Base-by-base conservation (phyloP, 768 basidiomycete species). In the Pisolithus albus region DNA sequence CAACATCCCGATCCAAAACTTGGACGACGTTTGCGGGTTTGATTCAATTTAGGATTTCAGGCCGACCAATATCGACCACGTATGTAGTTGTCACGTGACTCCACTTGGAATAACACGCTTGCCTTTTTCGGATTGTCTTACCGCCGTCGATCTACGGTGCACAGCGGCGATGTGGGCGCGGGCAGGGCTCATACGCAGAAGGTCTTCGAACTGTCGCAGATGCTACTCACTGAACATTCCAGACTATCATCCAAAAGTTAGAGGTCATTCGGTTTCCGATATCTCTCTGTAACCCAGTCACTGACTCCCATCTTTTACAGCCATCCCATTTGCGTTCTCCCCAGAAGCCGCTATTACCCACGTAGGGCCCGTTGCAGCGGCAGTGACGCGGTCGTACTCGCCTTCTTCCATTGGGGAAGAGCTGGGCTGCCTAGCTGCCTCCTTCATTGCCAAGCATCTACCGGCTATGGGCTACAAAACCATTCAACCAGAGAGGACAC, bases 311-410 rank as follows among this genome's bases (percentile, higher is more conserved):
- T 36, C 36, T 44, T 52, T 10, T 53, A 15, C 34, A 83, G 81
- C 78, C 2, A 73, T 74, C 57, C 81, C 81, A 2, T 83, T 83
- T 61, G 65, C 62, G 8, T 52, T 79, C 41, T 72, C 78, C 13
- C 69, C 72, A 18, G 68, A 75, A 40, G 68, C 74, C 43, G 80
- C 78, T 16, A 70, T 76, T 40, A 49, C 60, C 23, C 65, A 69
- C 19, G 56, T 79, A 48, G 72, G 67, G 19, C 64, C 68, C 3
- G 37, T 24, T 59, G 64, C 56, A 64, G 71, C 44, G 63, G 70
- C 2, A 49, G 64, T 34, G 60, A 52, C 44, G 53, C 62, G n/a
- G 8, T 52, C 56, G 30, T 42, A n/a, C 34, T 65, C 61, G 21
- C 23, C 46, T 36, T 23, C 49, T 51, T 45, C 28, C 54, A 52